Evolutionary conservation across 1,284 basidiomycete genomes (phyloP).

Genomic region (Laetiporus sulphureus): DNA sequence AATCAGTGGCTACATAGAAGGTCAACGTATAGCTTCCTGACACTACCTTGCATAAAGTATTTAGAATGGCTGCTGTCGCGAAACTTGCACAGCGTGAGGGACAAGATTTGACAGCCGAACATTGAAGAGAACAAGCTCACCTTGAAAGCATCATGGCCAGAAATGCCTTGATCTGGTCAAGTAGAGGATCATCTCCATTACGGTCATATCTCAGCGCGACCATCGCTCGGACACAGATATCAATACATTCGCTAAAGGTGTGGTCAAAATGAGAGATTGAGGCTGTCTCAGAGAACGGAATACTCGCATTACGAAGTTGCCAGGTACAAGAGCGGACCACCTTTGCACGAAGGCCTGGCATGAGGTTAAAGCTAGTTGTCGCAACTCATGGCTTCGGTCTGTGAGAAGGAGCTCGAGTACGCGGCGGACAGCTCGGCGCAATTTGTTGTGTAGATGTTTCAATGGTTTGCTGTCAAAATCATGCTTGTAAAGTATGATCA

Average conservation of each 20-base stretch:
- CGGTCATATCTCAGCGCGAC: constrained; percentile 37
- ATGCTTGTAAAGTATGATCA: constrained; percentile 62
- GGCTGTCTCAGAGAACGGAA: constrained; percentile 2
- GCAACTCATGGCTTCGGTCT: constrained; percentile 54
- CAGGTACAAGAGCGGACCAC: constrained; percentile 46
- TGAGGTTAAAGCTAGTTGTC: constrained; percentile 53
- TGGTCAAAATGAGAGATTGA: too few relatives aligned
- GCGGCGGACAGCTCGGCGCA: constrained; percentile 47
- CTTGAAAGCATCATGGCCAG: constrained; percentile 43
- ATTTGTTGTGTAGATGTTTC: constrained; percentile 41
- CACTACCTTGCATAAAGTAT: too few relatives aligned
- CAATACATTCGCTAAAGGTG: too few relatives aligned
- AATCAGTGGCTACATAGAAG: too few relatives aligned
- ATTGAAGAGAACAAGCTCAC: constrained; percentile 26
- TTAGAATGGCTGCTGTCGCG: too few relatives aligned
- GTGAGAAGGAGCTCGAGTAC: constrained; percentile 43
- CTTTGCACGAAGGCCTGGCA: constrained; percentile 56
- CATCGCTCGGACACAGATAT: too few relatives aligned
- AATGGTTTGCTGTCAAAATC: constrained; percentile 52
- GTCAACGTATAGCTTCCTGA: not conserved
- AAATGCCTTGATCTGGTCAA: constrained; percentile 47
- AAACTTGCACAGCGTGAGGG: too few relatives aligned
- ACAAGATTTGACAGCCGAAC: not conserved
- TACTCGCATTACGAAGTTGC: constrained; percentile 46
- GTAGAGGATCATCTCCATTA: constrained; percentile 45